A percentile compares a stretch with the other conserved stretches of the same genome.
Conservation (phyloP, 2,329 filamentous ascomycete species). For the Cladorrhinum sp. region DNA sequence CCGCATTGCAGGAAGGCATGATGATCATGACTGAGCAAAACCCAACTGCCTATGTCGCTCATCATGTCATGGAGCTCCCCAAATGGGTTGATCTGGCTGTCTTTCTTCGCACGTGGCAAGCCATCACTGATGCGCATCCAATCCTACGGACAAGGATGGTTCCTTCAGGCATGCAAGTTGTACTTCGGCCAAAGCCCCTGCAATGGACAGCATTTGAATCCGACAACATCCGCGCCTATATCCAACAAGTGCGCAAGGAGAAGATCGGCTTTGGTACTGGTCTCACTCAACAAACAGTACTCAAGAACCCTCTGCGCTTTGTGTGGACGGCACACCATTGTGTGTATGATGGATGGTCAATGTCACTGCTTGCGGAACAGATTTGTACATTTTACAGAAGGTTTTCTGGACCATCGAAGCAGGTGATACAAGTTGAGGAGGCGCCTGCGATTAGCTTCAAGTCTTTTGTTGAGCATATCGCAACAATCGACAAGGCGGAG, state of each 20-base stretch:
- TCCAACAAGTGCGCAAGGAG: not conserved
- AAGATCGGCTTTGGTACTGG: conserved; percentile 15
- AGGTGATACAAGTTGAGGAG: not conserved
- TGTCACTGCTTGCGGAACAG: conserved; percentile 11
- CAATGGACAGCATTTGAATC: conserved; percentile 8
- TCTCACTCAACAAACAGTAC: conserved; percentile 11
- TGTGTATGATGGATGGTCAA: conserved; percentile 22
- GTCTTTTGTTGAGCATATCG: conserved; percentile 14
- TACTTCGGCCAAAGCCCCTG: not conserved
- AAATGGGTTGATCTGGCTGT: not conserved
- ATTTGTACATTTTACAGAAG: conserved; percentile 8
- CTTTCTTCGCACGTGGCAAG: conserved; percentile 2
- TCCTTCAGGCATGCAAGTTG: conserved; percentile 3
- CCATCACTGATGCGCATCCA: conserved; percentile 1
- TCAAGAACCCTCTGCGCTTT: conserved; percentile 11
- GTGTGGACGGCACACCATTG: conserved; percentile 20
- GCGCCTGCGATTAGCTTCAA: conserved; percentile 9
- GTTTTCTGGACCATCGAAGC: not conserved
- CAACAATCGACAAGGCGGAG: not conserved
- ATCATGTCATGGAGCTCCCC: conserved; percentile 2
- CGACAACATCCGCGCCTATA: conserved; percentile 2
- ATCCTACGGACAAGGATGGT: conserved; percentile 16
- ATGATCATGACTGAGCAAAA: conserved; percentile 2
- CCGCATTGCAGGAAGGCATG: conserved; percentile 24
- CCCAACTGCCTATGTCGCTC: conserved; percentile 7